Conservation (phyloP, 768 basidiomycete species). For the Tylopilus subfusipes region DNA sequence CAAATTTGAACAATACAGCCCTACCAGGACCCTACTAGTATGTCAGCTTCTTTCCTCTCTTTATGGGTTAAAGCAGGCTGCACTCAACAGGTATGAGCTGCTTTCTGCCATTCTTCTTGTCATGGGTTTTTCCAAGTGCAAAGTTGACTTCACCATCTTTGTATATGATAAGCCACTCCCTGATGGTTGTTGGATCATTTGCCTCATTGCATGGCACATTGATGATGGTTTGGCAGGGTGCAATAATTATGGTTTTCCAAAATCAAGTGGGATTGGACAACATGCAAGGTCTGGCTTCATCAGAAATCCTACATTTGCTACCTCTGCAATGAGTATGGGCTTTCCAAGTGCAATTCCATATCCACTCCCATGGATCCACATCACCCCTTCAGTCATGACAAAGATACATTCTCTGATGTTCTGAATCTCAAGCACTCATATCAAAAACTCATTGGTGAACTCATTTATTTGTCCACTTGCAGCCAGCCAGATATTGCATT, state of each 20-base stretch:
- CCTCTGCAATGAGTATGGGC: neutral
- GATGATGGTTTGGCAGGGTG: neutral
- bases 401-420: neutral
- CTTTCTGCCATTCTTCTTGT: neutral
- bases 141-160: neutral
- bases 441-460: neutral
- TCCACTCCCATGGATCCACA: neutral
- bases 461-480: neutral
- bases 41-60: neutral
- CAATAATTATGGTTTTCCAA: neutral
- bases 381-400: neutral
- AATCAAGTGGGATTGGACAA: neutral
- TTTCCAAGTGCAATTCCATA: neutral
- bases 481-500: neutral
- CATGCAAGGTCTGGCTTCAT: neutral
- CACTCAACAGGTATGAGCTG: constrained; percentile 1
- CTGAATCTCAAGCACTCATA: neutral
- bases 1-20: constrained; percentile 22
- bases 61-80: constrained; percentile 3
- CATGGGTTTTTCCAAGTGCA: neutral
- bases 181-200: neutral
- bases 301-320: neutral
- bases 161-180: neutral
- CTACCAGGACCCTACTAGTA: rapidly evolving
- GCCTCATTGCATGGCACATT: constrained; percentile 11